Evolutionary conservation across 202 grass and related monocot genomes (phyloP).

Genomic region (Bolboschoenoplectus hybrid): DNA sequence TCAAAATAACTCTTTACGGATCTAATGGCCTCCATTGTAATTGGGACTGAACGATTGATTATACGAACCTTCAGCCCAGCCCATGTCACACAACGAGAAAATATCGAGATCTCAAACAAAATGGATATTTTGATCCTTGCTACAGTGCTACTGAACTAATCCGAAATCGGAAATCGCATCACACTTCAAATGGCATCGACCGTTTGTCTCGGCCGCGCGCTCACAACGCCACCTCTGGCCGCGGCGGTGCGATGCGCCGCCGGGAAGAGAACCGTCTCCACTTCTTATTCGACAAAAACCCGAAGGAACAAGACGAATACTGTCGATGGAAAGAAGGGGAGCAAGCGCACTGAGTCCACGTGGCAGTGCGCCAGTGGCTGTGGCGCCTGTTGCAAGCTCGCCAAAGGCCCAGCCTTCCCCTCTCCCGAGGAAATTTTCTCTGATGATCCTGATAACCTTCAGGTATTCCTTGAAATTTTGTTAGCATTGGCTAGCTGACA

Average conservation of each 20-base stretch:
- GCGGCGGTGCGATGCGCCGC: conserved; percentile 14
- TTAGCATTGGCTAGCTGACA: background rate
- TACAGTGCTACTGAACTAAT: background rate
- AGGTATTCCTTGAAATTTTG: conserved; percentile 39
- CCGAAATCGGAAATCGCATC: conserved; percentile 5
- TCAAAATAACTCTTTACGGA: too few relatives aligned
- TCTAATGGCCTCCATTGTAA: too few relatives aligned
- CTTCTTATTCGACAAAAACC: background rate
- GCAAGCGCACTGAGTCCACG: conserved; percentile 24
- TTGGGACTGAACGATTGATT: too few relatives aligned
- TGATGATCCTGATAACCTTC: conserved; percentile 58
- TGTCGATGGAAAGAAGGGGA: background rate
- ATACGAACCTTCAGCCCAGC: background rate
- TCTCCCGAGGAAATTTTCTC: conserved; percentile 64
- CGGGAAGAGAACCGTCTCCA: conserved; percentile 24
- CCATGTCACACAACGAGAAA: background rate
- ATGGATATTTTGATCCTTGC: background rate
- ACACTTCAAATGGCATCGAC: conserved; percentile 18
- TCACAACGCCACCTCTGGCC: background rate
- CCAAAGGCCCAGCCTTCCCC: conserved; percentile 75
- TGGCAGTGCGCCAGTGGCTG: conserved; percentile 81
- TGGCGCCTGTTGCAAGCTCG: conserved; percentile 81
- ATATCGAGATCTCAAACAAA: background rate
- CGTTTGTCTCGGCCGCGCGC: background rate
- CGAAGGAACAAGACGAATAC: background rate